Evolutionary conservation across 495 filamentous ascomycete genomes (phyloP).

Genomic region (Neurospora hispaniola): DNA sequence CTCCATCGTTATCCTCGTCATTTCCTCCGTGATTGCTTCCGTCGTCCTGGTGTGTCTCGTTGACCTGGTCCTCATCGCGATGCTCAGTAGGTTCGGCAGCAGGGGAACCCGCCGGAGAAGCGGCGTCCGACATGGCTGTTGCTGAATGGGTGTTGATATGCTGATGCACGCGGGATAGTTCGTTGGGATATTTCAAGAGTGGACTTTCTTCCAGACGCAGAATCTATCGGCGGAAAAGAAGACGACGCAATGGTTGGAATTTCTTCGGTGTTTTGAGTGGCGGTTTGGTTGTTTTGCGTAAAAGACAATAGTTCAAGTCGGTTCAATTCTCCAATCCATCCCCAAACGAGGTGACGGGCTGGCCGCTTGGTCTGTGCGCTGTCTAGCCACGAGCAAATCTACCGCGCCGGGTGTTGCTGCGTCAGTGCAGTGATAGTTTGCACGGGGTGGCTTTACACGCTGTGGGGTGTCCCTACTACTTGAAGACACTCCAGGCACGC

Average conservation of each 20-base stretch:
- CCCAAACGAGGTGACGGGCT: neutral
- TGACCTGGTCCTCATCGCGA: slow-evolving; percentile 12
- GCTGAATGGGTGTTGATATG: neutral
- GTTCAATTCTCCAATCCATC: neutral
- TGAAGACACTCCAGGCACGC: neutral
- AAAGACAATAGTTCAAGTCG: neutral
- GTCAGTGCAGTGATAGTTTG: neutral
- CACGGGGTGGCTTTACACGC: neutral
- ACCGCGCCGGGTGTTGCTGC: neutral
- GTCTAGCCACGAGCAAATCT: neutral
- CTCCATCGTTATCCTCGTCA: slow-evolving; percentile 24
- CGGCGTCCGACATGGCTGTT: slow-evolving; percentile 35
- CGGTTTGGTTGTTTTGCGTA: neutral
- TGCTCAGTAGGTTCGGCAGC: slow-evolving; percentile 7
- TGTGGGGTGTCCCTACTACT: neutral
- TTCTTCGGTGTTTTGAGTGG: neutral
- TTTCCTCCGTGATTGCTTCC: slow-evolving; percentile 7
- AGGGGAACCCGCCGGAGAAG: slow-evolving; percentile 20
- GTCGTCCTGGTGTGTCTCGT: slow-evolving; percentile 12
- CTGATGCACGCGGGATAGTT: neutral
- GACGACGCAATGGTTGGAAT: neutral
- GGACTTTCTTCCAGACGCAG: neutral
- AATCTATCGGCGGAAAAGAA: neutral
- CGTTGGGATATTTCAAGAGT: neutral
- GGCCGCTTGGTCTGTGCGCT: neutral